Evolutionary conservation across 176 grass and related monocot genomes (phyloP), one percentile per base, ranked within the genome.

Genomic region (Zoysia japonica): DNA sequence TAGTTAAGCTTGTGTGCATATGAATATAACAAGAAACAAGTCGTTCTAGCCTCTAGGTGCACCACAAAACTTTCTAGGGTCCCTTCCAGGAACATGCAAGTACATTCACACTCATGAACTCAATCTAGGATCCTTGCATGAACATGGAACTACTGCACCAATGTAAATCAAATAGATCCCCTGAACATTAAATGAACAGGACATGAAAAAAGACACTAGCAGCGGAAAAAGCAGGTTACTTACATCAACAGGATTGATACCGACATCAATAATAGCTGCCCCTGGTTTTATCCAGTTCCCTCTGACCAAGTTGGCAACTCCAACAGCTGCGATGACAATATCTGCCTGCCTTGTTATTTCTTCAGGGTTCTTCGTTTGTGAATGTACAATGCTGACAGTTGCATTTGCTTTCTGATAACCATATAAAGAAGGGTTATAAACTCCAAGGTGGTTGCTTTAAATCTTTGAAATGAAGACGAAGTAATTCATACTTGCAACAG

Each of bases 201-300:
- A 62, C 59, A 35, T 61, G 59, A 35, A 11, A 9, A 61, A 9
- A 61, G 3, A 7, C 19, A 1, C 5, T 61, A 61, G 19, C 9
- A 1, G 0, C 1, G 19, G 2, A 36, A 36, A 20, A 36, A 28
- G 9, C 36, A 56, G 59, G 69, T 47, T 41, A 70, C 90, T 94
- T 93, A 95, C 92, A 88, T 98, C 92, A 83, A 98, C 84, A n/a
- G 92, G 88, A 75, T 98, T 98, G 86, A 98, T 98, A 66, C 96
- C 96, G 57, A 93, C 96, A 91, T 98, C 96, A 88, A 98, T 93
- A 75, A 98, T 89, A 64, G 91, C 78, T 10, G 96, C 92, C 37
- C 92, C 92, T 59, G 96, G 88, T 69, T 98, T 98, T 79, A 98
- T 90, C 96, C 96, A 98, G 85, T 79, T 89, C 56, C 84, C 96